Percentiles rank a stretch among this genome's conserved stretches.
Evolutionary conservation across 2,329 filamentous ascomycete genomes (phyloP).

Genomic region (Aspergillus quadrilineatus): DNA sequence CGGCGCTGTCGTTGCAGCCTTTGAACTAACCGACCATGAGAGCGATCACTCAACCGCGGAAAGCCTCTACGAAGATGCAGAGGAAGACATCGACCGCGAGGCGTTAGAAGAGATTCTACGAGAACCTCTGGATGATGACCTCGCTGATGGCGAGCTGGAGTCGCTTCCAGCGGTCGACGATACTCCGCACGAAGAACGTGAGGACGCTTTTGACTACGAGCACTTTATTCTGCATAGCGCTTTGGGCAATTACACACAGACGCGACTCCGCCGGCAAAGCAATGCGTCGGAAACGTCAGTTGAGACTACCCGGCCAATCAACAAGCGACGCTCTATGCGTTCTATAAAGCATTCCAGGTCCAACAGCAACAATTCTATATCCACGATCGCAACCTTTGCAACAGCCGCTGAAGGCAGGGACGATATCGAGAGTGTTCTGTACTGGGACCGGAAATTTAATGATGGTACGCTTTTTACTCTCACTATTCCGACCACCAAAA

Average conservation of each 20-base stretch:
- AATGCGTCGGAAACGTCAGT: conserved; percentile 48
- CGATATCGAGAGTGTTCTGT: conserved; percentile 41
- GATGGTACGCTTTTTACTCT: conserved; percentile 25
- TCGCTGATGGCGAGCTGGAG: conserved; percentile 33
- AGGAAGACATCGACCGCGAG: conserved; percentile 62
- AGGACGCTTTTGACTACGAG: conserved; percentile 95
- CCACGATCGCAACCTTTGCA: conserved; percentile 62
- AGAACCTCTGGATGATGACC: conserved; percentile 43
- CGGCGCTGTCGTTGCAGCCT: conserved; percentile 10
- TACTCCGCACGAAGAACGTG: conserved; percentile 83
- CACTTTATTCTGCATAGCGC: conserved; percentile 93
- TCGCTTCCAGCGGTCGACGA: conserved; percentile 47
- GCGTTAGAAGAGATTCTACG: conserved; percentile 55
- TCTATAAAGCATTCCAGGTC: conserved; percentile 46
- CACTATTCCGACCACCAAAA: neutral
- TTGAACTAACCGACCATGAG: conserved; percentile 21
- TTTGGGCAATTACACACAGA: conserved; percentile 62
- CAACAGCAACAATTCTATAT: conserved; percentile 59
- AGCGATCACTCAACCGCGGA: conserved; percentile 33
- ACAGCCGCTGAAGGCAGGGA: conserved; percentile 58
- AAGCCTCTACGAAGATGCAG: conserved; percentile 46
- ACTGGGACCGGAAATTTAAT: conserved; percentile 40
- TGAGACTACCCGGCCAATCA: conserved; percentile 48
- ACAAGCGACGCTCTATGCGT: conserved; percentile 21
- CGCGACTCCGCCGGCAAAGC: conserved; percentile 33